Evolutionary conservation across 75 land plant genomes (phyloP).

Genomic region (Pinus albicaulis): DNA sequence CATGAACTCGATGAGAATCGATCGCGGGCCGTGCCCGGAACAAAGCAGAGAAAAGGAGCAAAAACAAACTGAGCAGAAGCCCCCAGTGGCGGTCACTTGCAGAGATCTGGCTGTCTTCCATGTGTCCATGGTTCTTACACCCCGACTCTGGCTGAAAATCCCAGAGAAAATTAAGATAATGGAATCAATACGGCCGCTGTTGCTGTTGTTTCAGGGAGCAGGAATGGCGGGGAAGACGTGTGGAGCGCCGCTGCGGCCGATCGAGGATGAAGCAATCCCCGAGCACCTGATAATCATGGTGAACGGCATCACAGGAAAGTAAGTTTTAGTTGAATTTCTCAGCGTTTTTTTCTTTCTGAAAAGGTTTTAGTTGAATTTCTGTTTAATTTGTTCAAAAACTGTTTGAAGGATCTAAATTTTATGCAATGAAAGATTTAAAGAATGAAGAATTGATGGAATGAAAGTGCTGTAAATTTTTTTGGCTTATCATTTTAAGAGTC

Average conservation of each 20-base stretch:
- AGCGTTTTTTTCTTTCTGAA: too few species aligned
- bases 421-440: too few species aligned
- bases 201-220: not conserved
- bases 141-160: too few species aligned
- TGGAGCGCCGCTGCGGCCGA: not conserved
- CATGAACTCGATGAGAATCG: too few species aligned
- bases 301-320: constrained; percentile 91
- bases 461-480: too few species aligned
- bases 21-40: not conserved
- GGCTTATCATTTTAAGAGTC: too few species aligned
- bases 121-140: not conserved
- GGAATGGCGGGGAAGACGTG: not conserved
- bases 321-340: not conserved
- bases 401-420: too few species aligned
- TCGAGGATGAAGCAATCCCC: not conserved
- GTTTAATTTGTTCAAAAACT: too few species aligned
- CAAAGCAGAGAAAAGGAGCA: not conserved
- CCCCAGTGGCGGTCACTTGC: not conserved
- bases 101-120: not conserved
- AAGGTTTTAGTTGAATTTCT: too few species aligned
- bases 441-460: too few species aligned
- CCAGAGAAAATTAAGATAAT: not conserved
- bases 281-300: constrained; percentile 87
- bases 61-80: not conserved
- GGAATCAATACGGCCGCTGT: not conserved